A percentile compares a stretch with the other conserved stretches of the same genome.
Conservation (phyloP, 2,329 filamentous ascomycete genomes). For the Xylariales sp. region DNA sequence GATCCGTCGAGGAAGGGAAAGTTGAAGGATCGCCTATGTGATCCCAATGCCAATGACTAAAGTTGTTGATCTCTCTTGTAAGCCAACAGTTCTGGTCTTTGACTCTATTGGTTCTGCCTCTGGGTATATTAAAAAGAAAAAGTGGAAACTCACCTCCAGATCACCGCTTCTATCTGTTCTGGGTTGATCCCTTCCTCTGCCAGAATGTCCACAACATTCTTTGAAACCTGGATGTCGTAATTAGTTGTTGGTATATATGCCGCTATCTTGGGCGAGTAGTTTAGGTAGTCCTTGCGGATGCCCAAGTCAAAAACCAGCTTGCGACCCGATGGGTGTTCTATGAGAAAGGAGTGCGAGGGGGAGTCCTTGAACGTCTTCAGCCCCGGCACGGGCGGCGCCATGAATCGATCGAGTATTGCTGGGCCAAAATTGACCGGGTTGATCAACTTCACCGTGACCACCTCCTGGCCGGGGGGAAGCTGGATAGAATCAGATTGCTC, state of each 20-base stretch:
- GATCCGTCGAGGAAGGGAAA: conserved; percentile 35
- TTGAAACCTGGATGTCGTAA: background rate
- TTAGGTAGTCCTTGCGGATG: background rate
- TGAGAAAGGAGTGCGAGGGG: conserved; percentile 16
- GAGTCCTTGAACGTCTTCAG: conserved; percentile 25
- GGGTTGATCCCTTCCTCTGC: background rate
- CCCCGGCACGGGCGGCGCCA: conserved; percentile 30
- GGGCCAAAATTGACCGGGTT: conserved; percentile 35
- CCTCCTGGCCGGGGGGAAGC: conserved; percentile 13
- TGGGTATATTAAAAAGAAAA: background rate
- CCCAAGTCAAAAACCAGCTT: conserved; percentile 4
- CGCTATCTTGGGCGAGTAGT: background rate
- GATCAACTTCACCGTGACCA: conserved; percentile 26
- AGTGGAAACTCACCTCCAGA: background rate
- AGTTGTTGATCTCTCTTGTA: too few relatives aligned
- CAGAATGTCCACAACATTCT: background rate
- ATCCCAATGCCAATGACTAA: conserved; percentile 34
- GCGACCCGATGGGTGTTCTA: background rate
- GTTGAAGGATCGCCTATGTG: conserved; percentile 41
- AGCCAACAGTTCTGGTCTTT: too few relatives aligned
- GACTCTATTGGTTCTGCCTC: too few relatives aligned
- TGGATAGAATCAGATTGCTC: conserved; percentile 6
- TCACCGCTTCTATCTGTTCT: background rate
- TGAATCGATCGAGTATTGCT: conserved; percentile 31
- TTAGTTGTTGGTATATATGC: background rate